Base-by-base conservation (phyloP, 768 basidiomycete species). In the Pulveroboletus sp. region DNA sequence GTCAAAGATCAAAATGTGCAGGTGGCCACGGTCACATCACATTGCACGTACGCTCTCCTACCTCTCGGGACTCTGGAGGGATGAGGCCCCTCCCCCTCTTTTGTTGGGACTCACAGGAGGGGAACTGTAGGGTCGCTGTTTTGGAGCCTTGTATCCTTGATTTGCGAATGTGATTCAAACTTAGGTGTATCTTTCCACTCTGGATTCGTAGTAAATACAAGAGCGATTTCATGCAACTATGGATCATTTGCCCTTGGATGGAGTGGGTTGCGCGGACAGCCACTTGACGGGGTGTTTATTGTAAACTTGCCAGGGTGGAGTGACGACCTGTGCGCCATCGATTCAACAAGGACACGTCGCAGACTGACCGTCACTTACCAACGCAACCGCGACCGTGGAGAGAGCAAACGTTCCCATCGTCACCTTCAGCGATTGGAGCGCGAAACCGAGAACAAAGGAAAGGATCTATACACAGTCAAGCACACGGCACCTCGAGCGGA, bases 271-370 rank as follows among this genome's bases (percentile, higher is more conserved):
- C 39, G 56, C n/a, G 14, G 59, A 24, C 36, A 53, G 51, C 61
- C 63, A 63, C 36, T 62, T 43, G 42, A 63, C 50, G 4, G 61
- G 50, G 31, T 62, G 47, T 17, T 37, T 37, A 23, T 63, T 65
- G 33, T 52, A 63, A 65, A 78, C 69, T 0, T 81, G 77, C 88
- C 88, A 90, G 9, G 82, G 82, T 0, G 87, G 88, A 5, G 90
- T 51, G 12, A 82, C 71, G 40, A 74, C 64, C 87, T 89, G 6
- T 5, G 21, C 17, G 24, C 2, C 19, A 36, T 17, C 7, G 31
- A 20, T 20, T 24, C 25, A 11, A 19, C 5, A n/a, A 19, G n/a
- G 1, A 16, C 16, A 19, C 5, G 17, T 13, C 0, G 6, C 31
- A 14, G 10, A 20, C 10, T 24, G 23, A 2, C 24, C 25, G 27